A percentile compares a stretch with the other conserved stretches of the same genome.
Conservation (phyloP, 257 asterid species). For the Pogostemon cablin region DNA sequence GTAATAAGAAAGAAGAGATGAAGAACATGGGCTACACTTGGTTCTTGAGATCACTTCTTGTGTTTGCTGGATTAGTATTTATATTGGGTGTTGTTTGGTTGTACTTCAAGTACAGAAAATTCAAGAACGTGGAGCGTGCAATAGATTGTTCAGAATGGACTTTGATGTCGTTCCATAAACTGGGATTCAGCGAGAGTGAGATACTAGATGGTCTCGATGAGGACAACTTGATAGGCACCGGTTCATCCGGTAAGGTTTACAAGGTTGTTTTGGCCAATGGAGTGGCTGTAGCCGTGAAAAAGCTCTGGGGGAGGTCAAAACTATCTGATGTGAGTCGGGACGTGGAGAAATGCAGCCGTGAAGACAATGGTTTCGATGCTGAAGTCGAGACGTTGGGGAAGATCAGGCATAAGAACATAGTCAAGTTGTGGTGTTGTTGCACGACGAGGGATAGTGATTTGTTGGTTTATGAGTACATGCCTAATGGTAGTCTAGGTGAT, state of each 20-base stretch:
- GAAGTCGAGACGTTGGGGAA: constrained; percentile 93
- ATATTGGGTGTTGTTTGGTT: constrained; percentile 63
- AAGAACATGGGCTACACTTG: constrained; percentile 54
- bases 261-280: constrained; percentile 80
- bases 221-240: constrained; percentile 88
- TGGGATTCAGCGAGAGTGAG: constrained; percentile 80
- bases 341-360: constrained; percentile 56
- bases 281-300: constrained; percentile 84
- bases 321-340: constrained; percentile 47
- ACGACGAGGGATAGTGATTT: constrained; percentile 73
- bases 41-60: constrained; percentile 58
- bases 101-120: constrained; percentile 58
- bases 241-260: constrained; percentile 90
- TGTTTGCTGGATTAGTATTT: constrained; percentile 58
- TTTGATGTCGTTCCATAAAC: constrained; percentile 85
- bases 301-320: constrained; percentile 75
- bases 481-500: constrained; percentile 92
- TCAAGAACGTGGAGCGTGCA: constrained; percentile 43
- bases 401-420: constrained; percentile 92
- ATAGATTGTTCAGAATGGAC: constrained; percentile 86
- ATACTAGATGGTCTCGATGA: constrained; percentile 80
- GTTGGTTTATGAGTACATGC: constrained; percentile 94
- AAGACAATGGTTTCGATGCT: constrained; percentile 68
- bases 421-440: constrained; percentile 91
- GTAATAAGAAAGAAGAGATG: constrained; percentile 47